These are phyloP conservation scores for Aspergillus latus DNA, from an alignment of 2,329 filamentous ascomycete genomes.

Conservation along the genomic window DNA sequence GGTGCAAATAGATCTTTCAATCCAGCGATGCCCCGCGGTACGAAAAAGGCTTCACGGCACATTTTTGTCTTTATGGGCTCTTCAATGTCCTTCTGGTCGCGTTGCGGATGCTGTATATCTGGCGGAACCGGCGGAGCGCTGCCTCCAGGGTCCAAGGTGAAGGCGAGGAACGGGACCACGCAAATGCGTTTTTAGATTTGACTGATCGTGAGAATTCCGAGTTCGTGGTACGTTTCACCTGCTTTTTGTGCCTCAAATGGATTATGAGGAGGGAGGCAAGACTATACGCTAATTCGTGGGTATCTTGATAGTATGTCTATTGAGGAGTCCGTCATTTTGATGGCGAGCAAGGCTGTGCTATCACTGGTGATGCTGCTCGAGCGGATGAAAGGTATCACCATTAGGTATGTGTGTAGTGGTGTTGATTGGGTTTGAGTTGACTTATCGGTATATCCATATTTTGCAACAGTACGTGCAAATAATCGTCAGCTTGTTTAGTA, in stretches of 20 bases:
- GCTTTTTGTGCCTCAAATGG: too few species aligned
- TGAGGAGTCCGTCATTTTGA: not conserved
- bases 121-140: not conserved
- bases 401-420: too few species aligned
- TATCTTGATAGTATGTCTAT: slow-evolving; percentile 1
- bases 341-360: too few species aligned
- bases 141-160: too few species aligned
- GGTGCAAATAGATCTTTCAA: slow-evolving; percentile 5
- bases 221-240: not conserved
- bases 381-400: too few species aligned
- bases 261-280: too few species aligned
- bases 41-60: not conserved
- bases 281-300: too few species aligned
- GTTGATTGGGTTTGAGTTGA: too few species aligned
- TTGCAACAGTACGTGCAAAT: too few species aligned
- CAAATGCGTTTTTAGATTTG: slow-evolving; percentile 7
- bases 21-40: slow-evolving; percentile 2
- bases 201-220: slow-evolving; percentile 6
- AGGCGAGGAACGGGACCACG: not conserved
- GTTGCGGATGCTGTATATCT: not conserved
- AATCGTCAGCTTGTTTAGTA: too few species aligned
- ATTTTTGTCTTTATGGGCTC: slow-evolving; percentile 1
- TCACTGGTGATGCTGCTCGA: too few species aligned
- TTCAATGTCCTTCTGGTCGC: not conserved
- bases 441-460: too few species aligned